Percentiles rank a stretch among this genome's conserved stretches.
Evolutionary conservation across 2,329 filamentous ascomycete species (phyloP).

Genomic region (Scopulariopsis brevicaulis): DNA sequence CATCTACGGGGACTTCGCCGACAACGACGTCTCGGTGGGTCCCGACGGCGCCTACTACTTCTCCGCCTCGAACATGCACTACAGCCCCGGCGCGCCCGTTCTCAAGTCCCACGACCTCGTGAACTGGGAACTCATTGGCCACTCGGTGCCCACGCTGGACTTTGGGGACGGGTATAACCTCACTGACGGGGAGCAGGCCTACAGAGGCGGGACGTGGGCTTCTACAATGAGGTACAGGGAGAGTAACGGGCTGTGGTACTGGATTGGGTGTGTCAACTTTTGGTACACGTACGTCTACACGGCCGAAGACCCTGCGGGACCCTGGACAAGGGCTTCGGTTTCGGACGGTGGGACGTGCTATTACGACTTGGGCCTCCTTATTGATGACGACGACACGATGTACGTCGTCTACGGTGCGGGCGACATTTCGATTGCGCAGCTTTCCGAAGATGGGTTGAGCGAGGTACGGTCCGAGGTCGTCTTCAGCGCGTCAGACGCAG

Average conservation of each 20-base stretch:
- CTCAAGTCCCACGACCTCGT: slow-evolving; percentile 42
- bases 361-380: slow-evolving; percentile 45
- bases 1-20: slow-evolving; percentile 41
- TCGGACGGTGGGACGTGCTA: slow-evolving; percentile 25
- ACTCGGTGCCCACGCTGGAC: slow-evolving; percentile 29
- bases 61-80: slow-evolving; percentile 43
- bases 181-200: slow-evolving; percentile 24
- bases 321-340: slow-evolving; percentile 26
- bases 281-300: slow-evolving; percentile 42
- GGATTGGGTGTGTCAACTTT: slow-evolving; percentile 43
- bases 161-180: slow-evolving; percentile 36
- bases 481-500: slow-evolving; percentile 22
- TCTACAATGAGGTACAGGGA: slow-evolving; percentile 36
- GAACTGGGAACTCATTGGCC: slow-evolving; percentile 35
- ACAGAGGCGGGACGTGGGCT: slow-evolving; percentile 28
- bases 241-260: slow-evolving; percentile 38
- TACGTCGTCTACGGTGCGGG: slow-evolving; percentile 43
- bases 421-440: slow-evolving; percentile 35
- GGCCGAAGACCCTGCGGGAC: slow-evolving; percentile 24
- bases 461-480: slow-evolving; percentile 31
- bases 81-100: slow-evolving; percentile 43
- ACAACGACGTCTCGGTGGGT: slow-evolving; percentile 41
- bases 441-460: slow-evolving; percentile 33
- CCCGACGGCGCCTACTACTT: slow-evolving; percentile 40
- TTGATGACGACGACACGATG: slow-evolving; percentile 47